Conservation (phyloP, 1,284 basidiomycete species). For the Filobasidium uniguttulatum region DNA sequence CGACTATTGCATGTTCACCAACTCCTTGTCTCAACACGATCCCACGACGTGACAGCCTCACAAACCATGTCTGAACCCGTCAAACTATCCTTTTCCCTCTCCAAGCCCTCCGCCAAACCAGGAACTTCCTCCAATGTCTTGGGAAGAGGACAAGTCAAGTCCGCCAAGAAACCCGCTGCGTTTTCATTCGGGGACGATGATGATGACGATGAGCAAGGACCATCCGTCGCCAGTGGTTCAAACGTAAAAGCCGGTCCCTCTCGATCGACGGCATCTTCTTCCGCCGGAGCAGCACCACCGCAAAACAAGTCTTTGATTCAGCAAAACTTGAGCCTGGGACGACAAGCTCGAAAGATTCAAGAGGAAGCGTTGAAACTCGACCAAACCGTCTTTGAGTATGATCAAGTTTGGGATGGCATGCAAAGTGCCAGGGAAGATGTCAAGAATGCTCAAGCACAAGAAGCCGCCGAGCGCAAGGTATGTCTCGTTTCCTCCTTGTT, state of each 20-base stretch:
- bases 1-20: no score
- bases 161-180: constrained; percentile 7
- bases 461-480: constrained; percentile 60
- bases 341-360: constrained; percentile 29
- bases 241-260: constrained; percentile 4
- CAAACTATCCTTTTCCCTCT: constrained; percentile 33
- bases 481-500: constrained; percentile 17
- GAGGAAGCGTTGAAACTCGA: constrained; percentile 69
- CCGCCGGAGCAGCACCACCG: no score
- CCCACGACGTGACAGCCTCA: no score
- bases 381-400: constrained; percentile 80
- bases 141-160: constrained; percentile 3
- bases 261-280: no score
- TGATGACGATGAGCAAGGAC: constrained; percentile 22
- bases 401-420: constrained; percentile 92
- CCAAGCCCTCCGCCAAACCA: constrained; percentile 11
- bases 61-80: constrained; percentile 9
- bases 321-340: constrained; percentile 20
- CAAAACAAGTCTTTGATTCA: constrained; percentile 10
- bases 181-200: constrained; percentile 24
- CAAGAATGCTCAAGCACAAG: constrained; percentile 57
- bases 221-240: neutral
- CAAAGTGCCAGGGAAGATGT: constrained; percentile 64
- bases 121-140: constrained; percentile 5
- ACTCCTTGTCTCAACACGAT: no score